These are phyloP conservation scores for Acanthamoeba polyphaga DNA, from an alignment of 208 protist genomes.

Conservation along the genomic window DNA sequence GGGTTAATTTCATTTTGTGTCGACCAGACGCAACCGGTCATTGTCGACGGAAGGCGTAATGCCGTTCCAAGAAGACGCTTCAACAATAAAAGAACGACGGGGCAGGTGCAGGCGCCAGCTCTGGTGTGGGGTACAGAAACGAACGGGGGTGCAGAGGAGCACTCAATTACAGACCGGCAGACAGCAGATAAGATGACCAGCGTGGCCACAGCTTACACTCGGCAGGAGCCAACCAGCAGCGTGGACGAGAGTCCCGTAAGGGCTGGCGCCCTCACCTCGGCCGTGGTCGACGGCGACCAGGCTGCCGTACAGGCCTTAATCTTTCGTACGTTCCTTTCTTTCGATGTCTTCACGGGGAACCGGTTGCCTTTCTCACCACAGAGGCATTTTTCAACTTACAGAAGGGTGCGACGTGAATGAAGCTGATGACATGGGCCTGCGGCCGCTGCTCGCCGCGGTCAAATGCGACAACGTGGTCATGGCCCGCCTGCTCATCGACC, in stretches of 20 bases:
- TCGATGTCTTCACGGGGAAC: not conserved
- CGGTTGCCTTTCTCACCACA: not conserved
- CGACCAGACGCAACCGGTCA: no score
- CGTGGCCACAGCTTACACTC: not conserved
- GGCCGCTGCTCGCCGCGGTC: constrained; percentile 19
- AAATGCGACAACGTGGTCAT: not conserved
- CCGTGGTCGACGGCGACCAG: not conserved
- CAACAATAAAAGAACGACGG: no score
- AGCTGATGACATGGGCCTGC: not conserved
- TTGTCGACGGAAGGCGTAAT: no score
- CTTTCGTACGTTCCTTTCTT: not conserved
- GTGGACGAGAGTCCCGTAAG: no score
- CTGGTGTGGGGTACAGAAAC: no score
- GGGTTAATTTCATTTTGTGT: no score
- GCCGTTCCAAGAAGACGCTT: no score
- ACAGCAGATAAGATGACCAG: not conserved
- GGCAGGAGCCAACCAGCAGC: not conserved
- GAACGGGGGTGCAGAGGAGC: no score
- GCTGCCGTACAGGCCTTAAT: not conserved
- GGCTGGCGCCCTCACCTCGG: not conserved
- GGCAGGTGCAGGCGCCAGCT: no score
- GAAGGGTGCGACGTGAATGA: not conserved
- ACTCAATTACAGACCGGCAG: no score
- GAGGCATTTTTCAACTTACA: not conserved
- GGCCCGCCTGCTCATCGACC: constrained; percentile 8